These are phyloP conservation scores for Mallotus repandus DNA, from an alignment of 441 rosid genomes.

Conservation along the genomic window DNA sequence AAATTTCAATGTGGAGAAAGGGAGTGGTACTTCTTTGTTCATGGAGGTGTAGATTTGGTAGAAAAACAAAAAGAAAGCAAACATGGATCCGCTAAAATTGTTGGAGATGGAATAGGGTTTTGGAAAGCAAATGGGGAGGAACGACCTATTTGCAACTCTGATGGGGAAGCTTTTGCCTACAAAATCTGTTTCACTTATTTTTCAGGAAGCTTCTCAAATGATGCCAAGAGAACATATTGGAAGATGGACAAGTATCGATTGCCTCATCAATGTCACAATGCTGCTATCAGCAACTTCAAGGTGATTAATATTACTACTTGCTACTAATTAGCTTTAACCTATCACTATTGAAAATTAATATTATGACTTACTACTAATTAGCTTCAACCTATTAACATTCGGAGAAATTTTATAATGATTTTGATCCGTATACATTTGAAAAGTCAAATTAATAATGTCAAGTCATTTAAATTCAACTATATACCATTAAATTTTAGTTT, in stretches of 20 bases:
- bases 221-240: constrained; percentile 33
- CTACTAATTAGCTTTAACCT: too few relatives aligned
- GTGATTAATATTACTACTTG: too few relatives aligned
- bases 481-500: too few relatives aligned
- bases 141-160: neutral
- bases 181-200: constrained; percentile 21
- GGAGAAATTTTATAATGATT: too few relatives aligned
- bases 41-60: neutral
- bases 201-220: neutral
- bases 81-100: neutral
- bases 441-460: too few relatives aligned
- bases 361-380: too few relatives aligned
- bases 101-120: constrained; percentile 6
- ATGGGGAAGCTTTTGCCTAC: constrained; percentile 18
- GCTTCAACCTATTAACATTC: too few relatives aligned
- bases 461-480: too few relatives aligned
- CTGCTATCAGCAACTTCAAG: neutral
- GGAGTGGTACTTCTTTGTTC: constrained; percentile 28
- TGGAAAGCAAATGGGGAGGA: constrained; percentile 13
- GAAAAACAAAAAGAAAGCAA: neutral
- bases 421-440: too few relatives aligned
- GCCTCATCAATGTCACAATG: neutral
- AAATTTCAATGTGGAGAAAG: neutral
- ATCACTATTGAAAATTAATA: too few relatives aligned
- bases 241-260: constrained; percentile 26